Percentiles rank a stretch among this genome's conserved stretches.
phyloP scores from a whole-genome alignment of 2,329 filamentous ascomycete species.

The Calcarisporium arbuscula region DNA sequence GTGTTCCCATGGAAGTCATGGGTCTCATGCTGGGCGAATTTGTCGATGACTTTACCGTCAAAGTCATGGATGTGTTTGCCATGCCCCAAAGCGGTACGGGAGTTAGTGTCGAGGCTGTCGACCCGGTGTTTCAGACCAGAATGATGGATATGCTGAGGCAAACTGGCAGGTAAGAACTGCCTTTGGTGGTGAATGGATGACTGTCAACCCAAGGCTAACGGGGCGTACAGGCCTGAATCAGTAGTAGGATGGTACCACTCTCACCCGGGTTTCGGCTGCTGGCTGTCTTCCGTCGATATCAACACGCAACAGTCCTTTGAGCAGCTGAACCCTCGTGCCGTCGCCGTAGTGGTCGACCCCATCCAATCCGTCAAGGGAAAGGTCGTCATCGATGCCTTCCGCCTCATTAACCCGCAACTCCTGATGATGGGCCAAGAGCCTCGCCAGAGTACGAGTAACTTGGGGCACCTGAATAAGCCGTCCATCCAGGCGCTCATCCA shows the following conservation, averaged over 20 bases:
- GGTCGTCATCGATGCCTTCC: conserved; percentile 98
- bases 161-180: conserved; percentile 68
- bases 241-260: conserved; percentile 99
- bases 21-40: conserved; percentile 98
- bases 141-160: conserved; percentile 99
- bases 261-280: conserved; percentile 97
- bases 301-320: conserved; percentile 99
- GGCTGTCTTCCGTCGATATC: conserved; percentile 98
- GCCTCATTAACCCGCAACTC: conserved; percentile 94
- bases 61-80: conserved; percentile 96
- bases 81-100: conserved; percentile 99
- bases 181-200: too few relatives aligned
- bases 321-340: conserved; percentile 91
- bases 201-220: background rate
- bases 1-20: conserved; percentile 99
- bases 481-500: conserved; percentile 99
- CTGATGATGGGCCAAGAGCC: conserved; percentile 98
- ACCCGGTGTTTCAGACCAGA: conserved; percentile 98
- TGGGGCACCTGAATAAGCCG: conserved; percentile 97
- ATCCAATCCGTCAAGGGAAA: conserved; percentile 99
- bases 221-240: conserved; percentile 68
- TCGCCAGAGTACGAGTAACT: conserved; percentile 92
- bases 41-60: conserved; percentile 97
- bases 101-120: conserved; percentile 96
- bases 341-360: conserved; percentile 95